Percentiles rank a stretch among this genome's conserved stretches.
Evolutionary conservation across 2,329 filamentous ascomycete species (phyloP).

Genomic region (Alternaria arbusti): DNA sequence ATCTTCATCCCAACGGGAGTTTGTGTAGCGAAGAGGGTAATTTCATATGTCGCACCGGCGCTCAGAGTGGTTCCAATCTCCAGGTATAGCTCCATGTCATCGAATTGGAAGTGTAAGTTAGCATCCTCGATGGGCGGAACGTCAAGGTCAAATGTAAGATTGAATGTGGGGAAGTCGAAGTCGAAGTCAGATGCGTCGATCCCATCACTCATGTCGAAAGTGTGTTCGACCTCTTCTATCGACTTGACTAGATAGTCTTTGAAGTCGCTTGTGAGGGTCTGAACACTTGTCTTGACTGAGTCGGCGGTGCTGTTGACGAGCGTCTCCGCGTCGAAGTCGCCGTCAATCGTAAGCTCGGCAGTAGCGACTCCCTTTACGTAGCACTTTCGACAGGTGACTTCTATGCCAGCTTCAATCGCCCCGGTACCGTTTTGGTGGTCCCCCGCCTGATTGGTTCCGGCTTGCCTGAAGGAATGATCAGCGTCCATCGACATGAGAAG

Average conservation of each 20-base stretch:
- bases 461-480: too few species aligned
- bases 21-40: slow-evolving; percentile 58
- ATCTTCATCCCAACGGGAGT: slow-evolving; percentile 53
- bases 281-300: too few species aligned
- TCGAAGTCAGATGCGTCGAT: too few species aligned
- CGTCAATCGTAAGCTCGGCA: slow-evolving; percentile 52
- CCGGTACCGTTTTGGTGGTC: too few species aligned
- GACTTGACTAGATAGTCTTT: too few species aligned
- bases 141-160: slow-evolving; percentile 46
- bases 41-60: slow-evolving; percentile 53
- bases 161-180: too few species aligned
- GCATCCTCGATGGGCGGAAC: slow-evolving; percentile 54
- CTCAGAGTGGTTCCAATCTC: slow-evolving; percentile 54
- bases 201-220: too few species aligned
- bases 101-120: slow-evolving; percentile 56
- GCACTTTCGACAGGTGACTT: slow-evolving; percentile 57
- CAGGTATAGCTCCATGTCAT: slow-evolving; percentile 61
- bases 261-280: too few species aligned
- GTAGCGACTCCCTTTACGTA: slow-evolving; percentile 58
- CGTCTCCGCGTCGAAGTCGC: slow-evolving; percentile 53
- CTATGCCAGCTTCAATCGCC: slow-evolving; percentile 43
- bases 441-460: too few species aligned
- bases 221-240: too few species aligned
- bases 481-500: not conserved
- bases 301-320: slow-evolving; percentile 16